Percentiles rank a stretch among this genome's conserved stretches.
Evolutionary conservation across 2,329 filamentous ascomycete species (phyloP).

Genomic region (Exophiala mesophila): DNA sequence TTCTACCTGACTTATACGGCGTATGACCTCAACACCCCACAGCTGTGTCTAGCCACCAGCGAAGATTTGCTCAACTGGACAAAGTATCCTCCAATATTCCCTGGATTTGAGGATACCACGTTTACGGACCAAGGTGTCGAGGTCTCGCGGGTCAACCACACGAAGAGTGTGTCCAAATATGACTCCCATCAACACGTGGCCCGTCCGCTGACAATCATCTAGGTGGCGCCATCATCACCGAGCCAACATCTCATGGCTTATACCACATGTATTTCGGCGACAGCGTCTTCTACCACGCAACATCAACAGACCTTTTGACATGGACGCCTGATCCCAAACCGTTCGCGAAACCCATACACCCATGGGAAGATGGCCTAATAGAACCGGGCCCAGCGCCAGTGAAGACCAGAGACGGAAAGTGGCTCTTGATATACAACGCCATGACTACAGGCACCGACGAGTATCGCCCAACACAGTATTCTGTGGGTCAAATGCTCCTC

Average conservation of each 20-base stretch:
- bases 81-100: conserved; percentile 26
- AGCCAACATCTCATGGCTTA: conserved; percentile 29
- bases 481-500: conserved; percentile 33
- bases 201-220: neutral
- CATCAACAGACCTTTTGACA: conserved; percentile 31
- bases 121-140: conserved; percentile 7
- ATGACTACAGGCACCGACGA: conserved; percentile 27
- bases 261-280: conserved; percentile 37
- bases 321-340: conserved; percentile 28
- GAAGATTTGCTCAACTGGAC: conserved; percentile 34
- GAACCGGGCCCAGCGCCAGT: conserved; percentile 32
- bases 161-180: neutral
- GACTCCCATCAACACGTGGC: neutral
- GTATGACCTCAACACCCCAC: conserved; percentile 30
- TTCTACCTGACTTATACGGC: conserved; percentile 38
- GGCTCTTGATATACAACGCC: conserved; percentile 27
- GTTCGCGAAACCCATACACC: conserved; percentile 28
- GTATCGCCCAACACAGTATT: conserved; percentile 29
- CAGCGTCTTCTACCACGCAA: conserved; percentile 29
- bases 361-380: conserved; percentile 33
- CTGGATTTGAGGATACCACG: conserved; percentile 11
- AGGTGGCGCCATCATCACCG: conserved; percentile 27
- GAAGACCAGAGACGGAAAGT: conserved; percentile 33
- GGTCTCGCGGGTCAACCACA: neutral
- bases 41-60: conserved; percentile 35